phyloP scores from a whole-genome alignment of 768 basidiomycete genomes.

The Russula emetica region DNA sequence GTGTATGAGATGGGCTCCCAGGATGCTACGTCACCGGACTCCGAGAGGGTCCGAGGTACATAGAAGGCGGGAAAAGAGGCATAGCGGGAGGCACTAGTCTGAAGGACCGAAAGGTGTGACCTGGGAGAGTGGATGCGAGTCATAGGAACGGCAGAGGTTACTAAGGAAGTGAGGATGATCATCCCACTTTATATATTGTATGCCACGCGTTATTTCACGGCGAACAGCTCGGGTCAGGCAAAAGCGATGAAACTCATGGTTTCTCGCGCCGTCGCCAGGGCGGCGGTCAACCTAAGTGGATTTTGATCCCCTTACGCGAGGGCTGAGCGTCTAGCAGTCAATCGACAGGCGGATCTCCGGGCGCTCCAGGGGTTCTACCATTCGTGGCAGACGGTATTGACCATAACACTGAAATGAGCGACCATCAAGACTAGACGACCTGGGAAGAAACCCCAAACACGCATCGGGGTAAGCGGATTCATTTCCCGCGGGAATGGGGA shows the following conservation, averaged over 20 bases:
- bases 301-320: slow-evolving; percentile 24
- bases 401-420: slow-evolving; percentile 22
- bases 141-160: slow-evolving; percentile 19
- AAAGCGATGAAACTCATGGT: slow-evolving; percentile 26
- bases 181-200: slow-evolving; percentile 25
- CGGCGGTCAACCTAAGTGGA: slow-evolving; percentile 22
- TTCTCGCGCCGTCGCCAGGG: slow-evolving; percentile 29
- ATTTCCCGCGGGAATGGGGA: slow-evolving; percentile 27
- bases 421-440: slow-evolving; percentile 23
- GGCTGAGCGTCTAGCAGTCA: slow-evolving; percentile 18
- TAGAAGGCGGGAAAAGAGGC: slow-evolving; percentile 56
- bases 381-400: slow-evolving; percentile 21
- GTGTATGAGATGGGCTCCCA: slow-evolving; percentile 63
- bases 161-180: neutral
- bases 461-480: slow-evolving; percentile 18
- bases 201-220: slow-evolving; percentile 21
- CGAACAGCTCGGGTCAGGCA: slow-evolving; percentile 24
- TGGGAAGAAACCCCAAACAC: slow-evolving; percentile 21
- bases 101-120: slow-evolving; percentile 62
- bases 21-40: slow-evolving; percentile 41
- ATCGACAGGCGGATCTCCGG: slow-evolving; percentile 26
- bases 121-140: slow-evolving; percentile 13
- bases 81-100: slow-evolving; percentile 48
- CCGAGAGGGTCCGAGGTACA: slow-evolving; percentile 46
- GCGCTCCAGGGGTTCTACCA: slow-evolving; percentile 24